Base-by-base conservation (phyloP, 2,329 filamentous ascomycete species). In the Fusarium sambucinum region DNA sequence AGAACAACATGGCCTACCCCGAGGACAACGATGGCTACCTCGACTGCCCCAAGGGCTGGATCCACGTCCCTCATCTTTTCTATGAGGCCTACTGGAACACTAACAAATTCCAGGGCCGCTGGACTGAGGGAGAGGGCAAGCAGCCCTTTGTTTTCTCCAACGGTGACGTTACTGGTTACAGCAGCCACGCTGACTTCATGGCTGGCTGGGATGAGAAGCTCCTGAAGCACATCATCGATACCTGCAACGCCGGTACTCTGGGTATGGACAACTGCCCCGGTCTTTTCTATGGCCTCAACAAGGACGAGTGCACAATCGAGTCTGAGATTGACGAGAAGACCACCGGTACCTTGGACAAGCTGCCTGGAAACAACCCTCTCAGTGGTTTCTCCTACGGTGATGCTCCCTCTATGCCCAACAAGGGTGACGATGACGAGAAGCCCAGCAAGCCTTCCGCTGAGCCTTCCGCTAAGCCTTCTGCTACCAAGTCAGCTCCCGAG, bases 181-280 rank as follows among this genome's bases (percentile, higher is more conserved):
- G 87, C 71, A 85, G 85, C 63, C 91, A 93, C 78, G 90, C 84
- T 47, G 91, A 94, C 77, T 93, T 94, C 80, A 78, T 91, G 68
- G 87, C 91, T 66, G 91, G 87, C 17, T 94, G 92, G 92, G 87
- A 93, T 69, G 82, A 86, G 64, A 77, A 81, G 29, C 83, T 85
- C 45, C 87, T 92, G 50, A 88, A 91, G 77, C 82, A 85, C 63
- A 90, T 91, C 68, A 88, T 92, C 69, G 83, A 91, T 74, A 86
- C 82, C 51, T 93, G 92, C 81, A 81, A 89, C 71, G 86, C 85
- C 45, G 85, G 87, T 48, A 84, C 84, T 59, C 68, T 75, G 9
- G 87, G 87, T 50, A 89, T 92, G 81, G 85, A 90, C 66, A 81
- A 85, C 67, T 93, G 90, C 80, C 83, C 85, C 7, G 82, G 84